Conservation (phyloP, 148 eudicot species). For the Chenopodium berlandieri region DNA sequence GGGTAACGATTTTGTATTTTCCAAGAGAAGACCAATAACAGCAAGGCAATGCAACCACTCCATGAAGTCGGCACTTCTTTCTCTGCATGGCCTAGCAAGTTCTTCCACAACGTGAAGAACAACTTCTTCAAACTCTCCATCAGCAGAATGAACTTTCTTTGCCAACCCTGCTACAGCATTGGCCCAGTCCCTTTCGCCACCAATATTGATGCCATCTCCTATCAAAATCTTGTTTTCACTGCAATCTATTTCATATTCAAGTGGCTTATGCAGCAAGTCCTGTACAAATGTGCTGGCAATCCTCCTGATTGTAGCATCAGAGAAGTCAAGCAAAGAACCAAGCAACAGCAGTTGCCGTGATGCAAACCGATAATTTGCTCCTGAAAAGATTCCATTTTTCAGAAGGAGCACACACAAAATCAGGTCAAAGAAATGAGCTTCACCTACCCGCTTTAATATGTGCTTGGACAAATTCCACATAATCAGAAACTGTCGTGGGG, state of each 20-base stretch:
- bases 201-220: slow-evolving; percentile 90
- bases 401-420: slow-evolving; percentile 3
- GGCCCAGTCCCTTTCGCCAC: slow-evolving; percentile 91
- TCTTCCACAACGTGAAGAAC: slow-evolving; percentile 60
- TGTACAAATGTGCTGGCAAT: slow-evolving; percentile 65
- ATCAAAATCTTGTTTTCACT: slow-evolving; percentile 58
- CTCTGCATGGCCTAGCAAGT: slow-evolving; percentile 91
- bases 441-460: slow-evolving; percentile 81
- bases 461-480: slow-evolving; percentile 71
- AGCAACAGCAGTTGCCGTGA: slow-evolving; percentile 85
- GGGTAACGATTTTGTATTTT: slow-evolving; percentile 58
- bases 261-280: slow-evolving; percentile 54
- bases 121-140: slow-evolving; percentile 94
- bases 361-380: slow-evolving; percentile 65
- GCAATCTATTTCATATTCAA: slow-evolving; percentile 69
- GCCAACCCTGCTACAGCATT: slow-evolving; percentile 66
- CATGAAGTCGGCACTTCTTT: slow-evolving; percentile 81
- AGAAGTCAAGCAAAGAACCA: slow-evolving; percentile 87
- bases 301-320: slow-evolving; percentile 77
- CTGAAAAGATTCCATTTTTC: slow-evolving; percentile 38
- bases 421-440: slow-evolving; percentile 5
- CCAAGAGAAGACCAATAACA: slow-evolving; percentile 72
- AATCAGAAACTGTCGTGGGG: slow-evolving; percentile 73
- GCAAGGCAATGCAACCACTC: slow-evolving; percentile 98
- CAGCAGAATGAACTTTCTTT: slow-evolving; percentile 74